Percentiles rank a stretch among this genome's conserved stretches.
These are phyloP conservation scores for Trichomonas gallinae DNA, from an alignment of 208 protist species.

Conservation along the genomic window DNA sequence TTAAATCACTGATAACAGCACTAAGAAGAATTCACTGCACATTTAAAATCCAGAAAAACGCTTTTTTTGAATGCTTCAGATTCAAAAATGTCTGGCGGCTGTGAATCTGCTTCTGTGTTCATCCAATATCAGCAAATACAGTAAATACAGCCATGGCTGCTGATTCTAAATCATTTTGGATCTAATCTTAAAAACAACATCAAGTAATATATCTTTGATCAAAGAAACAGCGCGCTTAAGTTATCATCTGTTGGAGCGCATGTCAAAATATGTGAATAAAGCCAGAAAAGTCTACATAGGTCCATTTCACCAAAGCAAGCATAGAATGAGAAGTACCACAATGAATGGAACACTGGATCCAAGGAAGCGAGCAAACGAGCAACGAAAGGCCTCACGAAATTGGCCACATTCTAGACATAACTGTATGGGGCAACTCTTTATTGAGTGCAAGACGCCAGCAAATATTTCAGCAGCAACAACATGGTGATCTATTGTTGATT, in stretches of 20 bases:
- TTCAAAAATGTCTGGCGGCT: too few relatives aligned
- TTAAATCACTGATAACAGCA: too few relatives aligned
- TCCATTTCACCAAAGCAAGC: background rate
- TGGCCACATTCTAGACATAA: background rate
- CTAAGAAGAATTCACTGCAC: too few relatives aligned
- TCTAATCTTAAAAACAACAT: conserved; percentile 5
- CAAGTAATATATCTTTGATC: background rate
- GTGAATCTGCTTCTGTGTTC: too few relatives aligned
- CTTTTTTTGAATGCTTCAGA: too few relatives aligned
- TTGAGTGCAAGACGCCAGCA: background rate
- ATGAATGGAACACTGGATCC: background rate
- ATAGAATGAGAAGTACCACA: conserved; percentile 2
- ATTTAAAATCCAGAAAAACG: too few relatives aligned
- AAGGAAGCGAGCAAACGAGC: background rate
- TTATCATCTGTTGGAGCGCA: background rate
- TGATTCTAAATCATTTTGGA: too few relatives aligned
- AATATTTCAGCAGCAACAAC: conserved; percentile 4
- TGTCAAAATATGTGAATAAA: background rate
- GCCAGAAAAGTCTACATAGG: background rate
- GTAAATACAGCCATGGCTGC: too few relatives aligned
- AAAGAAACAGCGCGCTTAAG: background rate
- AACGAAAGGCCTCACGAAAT: background rate
- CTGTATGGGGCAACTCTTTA: background rate
- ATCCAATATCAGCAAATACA: too few relatives aligned
- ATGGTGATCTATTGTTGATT: background rate